phyloP scores from a whole-genome alignment of 1,284 basidiomycete genomes.

The Naganishia cerealis region DNA sequence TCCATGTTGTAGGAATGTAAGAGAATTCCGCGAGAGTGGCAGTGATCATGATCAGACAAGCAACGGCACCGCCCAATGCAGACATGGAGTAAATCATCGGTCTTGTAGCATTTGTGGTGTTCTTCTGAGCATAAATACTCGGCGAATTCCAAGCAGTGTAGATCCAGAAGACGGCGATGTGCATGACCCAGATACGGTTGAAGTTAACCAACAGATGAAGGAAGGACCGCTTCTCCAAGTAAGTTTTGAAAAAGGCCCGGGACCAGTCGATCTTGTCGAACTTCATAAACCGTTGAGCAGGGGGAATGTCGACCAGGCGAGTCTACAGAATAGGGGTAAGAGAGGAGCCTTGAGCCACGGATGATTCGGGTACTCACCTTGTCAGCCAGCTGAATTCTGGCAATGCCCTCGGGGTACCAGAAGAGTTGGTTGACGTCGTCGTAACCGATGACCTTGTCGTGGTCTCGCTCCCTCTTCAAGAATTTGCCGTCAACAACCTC shows the following conservation, averaged over 20 bases:
- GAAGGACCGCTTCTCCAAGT: slow-evolving; percentile 90
- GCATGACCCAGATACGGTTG: slow-evolving; percentile 95
- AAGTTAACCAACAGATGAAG: slow-evolving; percentile 94
- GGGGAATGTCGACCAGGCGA: slow-evolving; percentile 82
- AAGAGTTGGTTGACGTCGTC: slow-evolving; percentile 99
- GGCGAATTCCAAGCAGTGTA: slow-evolving; percentile 94
- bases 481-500: slow-evolving; percentile 96
- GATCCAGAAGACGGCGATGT: slow-evolving; percentile 87
- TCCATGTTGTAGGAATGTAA: slow-evolving; percentile 95
- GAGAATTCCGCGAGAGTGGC: slow-evolving; percentile 90
- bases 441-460: slow-evolving; percentile 94
- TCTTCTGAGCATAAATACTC: slow-evolving; percentile 68
- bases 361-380: slow-evolving; percentile 61
- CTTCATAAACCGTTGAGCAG: slow-evolving; percentile 87
- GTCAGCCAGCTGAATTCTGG: slow-evolving; percentile 82
- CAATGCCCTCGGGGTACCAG: slow-evolving; percentile 99
- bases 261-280: slow-evolving; percentile 94
- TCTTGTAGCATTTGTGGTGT: slow-evolving; percentile 60
- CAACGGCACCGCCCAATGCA: slow-evolving; percentile 84
- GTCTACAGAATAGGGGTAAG: slow-evolving; percentile 58
- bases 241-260: slow-evolving; percentile 93
- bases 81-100: slow-evolving; percentile 84
- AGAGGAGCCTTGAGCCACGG: background rate
- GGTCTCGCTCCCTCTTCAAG: slow-evolving; percentile 87
- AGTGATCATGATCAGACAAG: slow-evolving; percentile 86